A percentile compares a stretch with the other conserved stretches of the same genome.
These are phyloP conservation scores for Dendrothele bispora DNA, from an alignment of 768 basidiomycete genomes.

Conservation along the genomic window DNA sequence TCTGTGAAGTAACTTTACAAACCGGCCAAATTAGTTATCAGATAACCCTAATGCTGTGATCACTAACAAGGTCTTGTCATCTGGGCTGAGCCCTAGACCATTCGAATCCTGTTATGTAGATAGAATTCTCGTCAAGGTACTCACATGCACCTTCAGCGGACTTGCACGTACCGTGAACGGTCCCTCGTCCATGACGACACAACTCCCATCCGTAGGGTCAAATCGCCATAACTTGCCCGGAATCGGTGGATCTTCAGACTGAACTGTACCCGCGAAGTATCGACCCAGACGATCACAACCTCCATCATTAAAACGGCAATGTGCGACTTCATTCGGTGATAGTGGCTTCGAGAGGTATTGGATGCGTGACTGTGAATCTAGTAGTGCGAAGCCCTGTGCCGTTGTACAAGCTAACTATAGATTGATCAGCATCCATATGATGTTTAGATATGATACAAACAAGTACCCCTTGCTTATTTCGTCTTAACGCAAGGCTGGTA, in stretches of 20 bases:
- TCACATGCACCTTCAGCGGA: not conserved
- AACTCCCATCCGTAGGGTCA: conserved; percentile 48
- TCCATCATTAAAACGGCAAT: conserved; percentile 70
- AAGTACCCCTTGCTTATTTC: conserved; percentile 45
- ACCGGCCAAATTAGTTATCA: conserved; percentile 3
- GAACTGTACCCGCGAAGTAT: conserved; percentile 67
- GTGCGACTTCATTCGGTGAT: conserved; percentile 34
- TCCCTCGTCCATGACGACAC: conserved; percentile 55
- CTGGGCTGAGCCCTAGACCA: conserved; percentile 64
- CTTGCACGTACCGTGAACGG: conserved; percentile 56
- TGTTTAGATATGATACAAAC: not conserved
- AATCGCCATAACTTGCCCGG: conserved; percentile 60
- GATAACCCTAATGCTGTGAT: conserved; percentile 1
- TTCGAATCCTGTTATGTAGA: conserved; percentile 49
- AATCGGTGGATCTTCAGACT: conserved; percentile 46
- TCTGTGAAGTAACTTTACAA: conserved; percentile 67
- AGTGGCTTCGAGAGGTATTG: conserved; percentile 55
- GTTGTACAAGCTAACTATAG: conserved; percentile 59
- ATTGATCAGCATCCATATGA: not conserved
- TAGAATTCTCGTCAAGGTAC: conserved; percentile 7
- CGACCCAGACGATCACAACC: conserved; percentile 64
- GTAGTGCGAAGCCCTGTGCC: conserved; percentile 53
- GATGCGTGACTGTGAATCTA: conserved; percentile 42
- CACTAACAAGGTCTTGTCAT: conserved; percentile 59
- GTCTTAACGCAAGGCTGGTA: conserved; percentile 57